Base-by-base conservation (phyloP, 257 asterid genomes). In the Fraxinus excelsior region DNA sequence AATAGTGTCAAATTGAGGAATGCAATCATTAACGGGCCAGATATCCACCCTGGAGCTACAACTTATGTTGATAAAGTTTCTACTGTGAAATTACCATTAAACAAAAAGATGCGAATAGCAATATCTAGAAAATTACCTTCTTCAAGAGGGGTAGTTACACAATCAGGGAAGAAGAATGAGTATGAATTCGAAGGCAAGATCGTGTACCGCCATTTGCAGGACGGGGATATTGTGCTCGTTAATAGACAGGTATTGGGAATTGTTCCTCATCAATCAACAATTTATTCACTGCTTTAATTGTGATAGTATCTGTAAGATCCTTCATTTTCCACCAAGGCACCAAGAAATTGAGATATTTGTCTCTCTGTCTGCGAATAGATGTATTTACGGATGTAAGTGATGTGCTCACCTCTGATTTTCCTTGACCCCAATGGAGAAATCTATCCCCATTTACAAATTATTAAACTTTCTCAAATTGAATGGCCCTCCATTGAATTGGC, bases 141-240 rank as follows among this genome's bases (percentile, higher is more conserved):
- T 79, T 93, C 98, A 34, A 89, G 98, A 74, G 98, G 99, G 3
- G 84, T 58, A 72, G 80, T 66, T 67, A 75, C 93, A 38, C 90
- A 89, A 79, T 75, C 86, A 31, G 98, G 93, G 79, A 90, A 87
- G 88, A 84, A 71, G 80, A 74, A 77, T 9, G 93, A 86, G 77
- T 83, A 85, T 82, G 98, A 90, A 71, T 86, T 88, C 82, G 99
- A 96, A 86, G 94, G 99, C n/a, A 96, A 93, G 85, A 77, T 73
- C 77, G 97, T 96, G 42, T 74, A 80, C 81, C 96, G 99, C 65
- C 99, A 96, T 87, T 83, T 96, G 90, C 94, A 85, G 83, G 99
- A 96, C 82, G 99, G 99, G 60, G 99, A 96, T 84, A 85, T 96
- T 75, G 99, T 96, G 78, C 98, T 96, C 81, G 98, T 93, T 64